Evolutionary conservation across 208 protist genomes (phyloP), one percentile per base, ranked within the genome.

Genomic region (Crithidia mellificae): DNA sequence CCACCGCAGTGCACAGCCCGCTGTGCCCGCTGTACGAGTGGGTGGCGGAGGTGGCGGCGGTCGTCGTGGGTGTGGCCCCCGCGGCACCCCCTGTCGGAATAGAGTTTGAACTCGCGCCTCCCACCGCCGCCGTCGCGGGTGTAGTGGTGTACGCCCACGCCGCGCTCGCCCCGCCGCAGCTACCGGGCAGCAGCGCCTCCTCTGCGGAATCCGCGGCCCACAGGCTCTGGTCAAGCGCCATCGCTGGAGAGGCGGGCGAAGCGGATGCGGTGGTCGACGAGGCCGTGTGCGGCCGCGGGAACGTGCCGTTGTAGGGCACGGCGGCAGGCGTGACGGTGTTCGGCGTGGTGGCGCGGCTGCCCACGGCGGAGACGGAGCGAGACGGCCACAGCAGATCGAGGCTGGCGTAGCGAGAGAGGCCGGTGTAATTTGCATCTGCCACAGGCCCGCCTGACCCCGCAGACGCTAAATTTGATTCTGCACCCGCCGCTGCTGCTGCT

Each of bases 141-240:
- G 51, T 39, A 39, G 27, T 27, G 55, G 20, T 53, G 52, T 50
- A 56, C 14, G 59, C 46, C 61, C 53, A 68, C 38, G 19, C 57
- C 20, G 56, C 50, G 17, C 39, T 68, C 6, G 30, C 74, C 17
- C 36, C 41, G 1, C 69, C 47, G 15, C 54, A 61, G 56, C 68
- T 80, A 50, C 75, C 75, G 1, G 75, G 75, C 25, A 80, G 32
- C 43, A 80, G 63, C 39, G 47, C 36, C 59, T 76, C 68, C 69
- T 76, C 75, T n/a, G 69, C 58, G 2, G 55, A 58, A 24, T 76
- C 46, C 27, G 14, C 38, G 24, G 34, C 30, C 54, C 30, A 75
- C 8, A 47, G 51, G 4, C 47, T 51, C 2, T 36, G 68, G 12
- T 32, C 54, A 11, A 63, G 39, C 7, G 19, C 22, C 29, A 63